A percentile compares a stretch with the other conserved stretches of the same genome.
These are phyloP conservation scores for Monilinia aucupariae DNA, from an alignment of 2,329 filamentous ascomycete genomes.

Conservation along the genomic window DNA sequence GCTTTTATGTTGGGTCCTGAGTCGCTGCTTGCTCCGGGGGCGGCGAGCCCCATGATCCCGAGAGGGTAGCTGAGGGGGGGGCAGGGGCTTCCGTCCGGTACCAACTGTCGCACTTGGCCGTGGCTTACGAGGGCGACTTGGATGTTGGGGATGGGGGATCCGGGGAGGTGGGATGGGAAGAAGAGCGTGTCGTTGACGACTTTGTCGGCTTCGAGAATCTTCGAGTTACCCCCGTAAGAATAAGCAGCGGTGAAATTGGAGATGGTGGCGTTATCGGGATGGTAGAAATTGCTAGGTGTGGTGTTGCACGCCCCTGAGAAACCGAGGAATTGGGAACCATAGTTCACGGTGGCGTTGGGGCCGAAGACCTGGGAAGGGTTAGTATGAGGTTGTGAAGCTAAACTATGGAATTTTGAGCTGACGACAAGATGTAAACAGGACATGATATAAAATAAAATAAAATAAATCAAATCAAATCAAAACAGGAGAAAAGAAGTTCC, in stretches of 20 bases:
- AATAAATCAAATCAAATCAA: no score
- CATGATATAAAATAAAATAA: no score
- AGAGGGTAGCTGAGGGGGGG: background rate
- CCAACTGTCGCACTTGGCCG: background rate
- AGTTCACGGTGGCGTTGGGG: conserved; percentile 12
- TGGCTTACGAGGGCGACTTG: conserved; percentile 1
- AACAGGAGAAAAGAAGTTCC: background rate
- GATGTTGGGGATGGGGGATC: background rate
- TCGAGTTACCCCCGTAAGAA: conserved; percentile 10
- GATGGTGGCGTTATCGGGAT: background rate
- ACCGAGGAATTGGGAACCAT: conserved; percentile 1
- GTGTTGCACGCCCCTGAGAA: conserved; percentile 10
- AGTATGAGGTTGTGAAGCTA: background rate
- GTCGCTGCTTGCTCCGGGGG: background rate
- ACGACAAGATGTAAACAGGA: background rate
- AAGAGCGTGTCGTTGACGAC: background rate
- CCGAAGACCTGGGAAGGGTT: background rate
- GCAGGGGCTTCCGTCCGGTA: background rate
- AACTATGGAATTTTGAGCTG: no score
- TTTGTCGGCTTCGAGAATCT: background rate
- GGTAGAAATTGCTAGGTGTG: background rate
- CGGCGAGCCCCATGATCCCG: background rate
- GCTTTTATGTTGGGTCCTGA: background rate
- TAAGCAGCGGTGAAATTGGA: background rate
- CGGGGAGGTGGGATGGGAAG: background rate